These are phyloP conservation scores for Baorangia bicolor DNA, from an alignment of 768 basidiomycete species.

Conservation along the genomic window DNA sequence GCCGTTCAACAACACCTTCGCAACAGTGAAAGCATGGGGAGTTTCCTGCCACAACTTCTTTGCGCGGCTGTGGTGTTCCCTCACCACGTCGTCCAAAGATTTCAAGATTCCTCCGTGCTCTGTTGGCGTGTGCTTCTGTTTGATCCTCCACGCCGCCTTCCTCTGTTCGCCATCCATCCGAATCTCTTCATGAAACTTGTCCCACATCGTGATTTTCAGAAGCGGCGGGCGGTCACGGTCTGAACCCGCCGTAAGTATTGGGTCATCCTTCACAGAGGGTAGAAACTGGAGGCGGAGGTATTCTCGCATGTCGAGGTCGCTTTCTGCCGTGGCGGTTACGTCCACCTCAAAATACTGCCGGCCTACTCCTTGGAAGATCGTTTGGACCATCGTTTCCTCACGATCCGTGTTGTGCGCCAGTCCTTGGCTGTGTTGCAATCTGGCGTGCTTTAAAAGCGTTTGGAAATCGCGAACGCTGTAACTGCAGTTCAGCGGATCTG, in stretches of 20 bases:
- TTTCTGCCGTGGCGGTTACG: background rate
- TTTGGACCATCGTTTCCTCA: background rate
- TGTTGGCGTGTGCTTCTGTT: background rate
- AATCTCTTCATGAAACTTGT: background rate
- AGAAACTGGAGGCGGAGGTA: too few species aligned
- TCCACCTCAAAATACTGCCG: background rate
- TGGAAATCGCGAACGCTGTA: constrained; percentile 1
- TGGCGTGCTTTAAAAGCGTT: background rate
- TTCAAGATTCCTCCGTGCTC: background rate
- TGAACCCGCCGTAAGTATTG: background rate
- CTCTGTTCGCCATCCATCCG: background rate
- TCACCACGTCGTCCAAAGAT: background rate
- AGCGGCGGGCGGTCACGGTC: background rate
- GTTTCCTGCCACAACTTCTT: background rate
- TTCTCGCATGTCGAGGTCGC: background rate
- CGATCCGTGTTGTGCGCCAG: background rate
- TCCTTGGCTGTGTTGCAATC: background rate
- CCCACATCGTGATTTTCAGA: background rate
- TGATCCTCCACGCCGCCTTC: background rate
- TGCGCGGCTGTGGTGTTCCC: background rate
- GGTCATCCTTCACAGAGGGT: background rate
- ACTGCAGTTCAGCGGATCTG: background rate
- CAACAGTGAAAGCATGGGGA: background rate
- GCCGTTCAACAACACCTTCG: background rate
- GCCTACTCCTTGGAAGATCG: background rate